A percentile compares a stretch with the other conserved stretches of the same genome.
phyloP scores from a whole-genome alignment of 208 protist genomes.

The Porcisia deanei region DNA sequence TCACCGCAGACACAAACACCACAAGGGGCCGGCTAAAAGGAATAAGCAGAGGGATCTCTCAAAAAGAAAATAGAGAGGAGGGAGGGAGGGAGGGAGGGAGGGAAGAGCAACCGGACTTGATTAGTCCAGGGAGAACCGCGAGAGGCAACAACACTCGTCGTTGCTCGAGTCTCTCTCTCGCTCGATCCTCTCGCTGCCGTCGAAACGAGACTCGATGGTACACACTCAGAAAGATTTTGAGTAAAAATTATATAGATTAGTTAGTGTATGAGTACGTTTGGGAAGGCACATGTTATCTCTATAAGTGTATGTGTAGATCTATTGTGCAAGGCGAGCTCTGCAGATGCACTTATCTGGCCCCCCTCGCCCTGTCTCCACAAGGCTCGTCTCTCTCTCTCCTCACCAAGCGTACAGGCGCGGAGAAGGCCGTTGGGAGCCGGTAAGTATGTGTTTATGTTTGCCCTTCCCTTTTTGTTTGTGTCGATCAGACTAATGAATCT shows the following conservation, averaged over 20 bases:
- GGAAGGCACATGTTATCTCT: background rate
- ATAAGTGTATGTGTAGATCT: background rate
- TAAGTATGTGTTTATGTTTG: background rate
- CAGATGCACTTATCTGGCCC: background rate
- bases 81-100: too few species aligned
- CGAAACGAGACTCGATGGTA: background rate
- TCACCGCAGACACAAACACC: background rate
- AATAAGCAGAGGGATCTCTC: background rate
- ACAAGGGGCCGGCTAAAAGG: background rate
- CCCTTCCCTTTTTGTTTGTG: background rate
- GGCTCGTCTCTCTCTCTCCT: background rate
- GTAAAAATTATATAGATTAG: too few species aligned
- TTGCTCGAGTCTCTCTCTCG: background rate
- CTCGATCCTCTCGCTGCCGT: slow-evolving; percentile 6
- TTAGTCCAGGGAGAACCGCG: background rate
- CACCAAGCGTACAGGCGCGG: background rate
- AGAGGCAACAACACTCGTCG: background rate
- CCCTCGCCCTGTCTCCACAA: background rate
- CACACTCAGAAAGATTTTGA: background rate
- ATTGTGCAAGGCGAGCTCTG: background rate
- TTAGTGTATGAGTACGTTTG: background rate
- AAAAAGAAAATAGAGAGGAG: background rate
- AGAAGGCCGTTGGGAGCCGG: background rate
- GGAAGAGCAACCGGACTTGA: too few species aligned
- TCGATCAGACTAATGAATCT: background rate